Evolutionary conservation across 495 filamentous ascomycete species (phyloP).

Genomic region (Aspergillus saccharolyticus): DNA sequence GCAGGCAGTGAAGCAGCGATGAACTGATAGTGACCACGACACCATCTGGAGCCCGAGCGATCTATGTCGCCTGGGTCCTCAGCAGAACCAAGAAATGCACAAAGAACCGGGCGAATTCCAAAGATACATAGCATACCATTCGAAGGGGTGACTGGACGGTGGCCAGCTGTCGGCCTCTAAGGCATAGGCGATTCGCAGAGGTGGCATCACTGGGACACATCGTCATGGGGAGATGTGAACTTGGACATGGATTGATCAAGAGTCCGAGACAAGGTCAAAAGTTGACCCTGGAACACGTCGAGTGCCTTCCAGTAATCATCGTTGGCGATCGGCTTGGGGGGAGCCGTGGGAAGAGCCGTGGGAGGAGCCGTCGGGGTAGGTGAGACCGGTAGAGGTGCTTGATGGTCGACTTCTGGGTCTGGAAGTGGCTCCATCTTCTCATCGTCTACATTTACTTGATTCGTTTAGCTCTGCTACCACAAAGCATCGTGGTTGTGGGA

Average conservation of each 20-base stretch:
- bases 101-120: background rate
- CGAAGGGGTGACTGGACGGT: background rate
- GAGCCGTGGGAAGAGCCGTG: constrained; percentile 1
- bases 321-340: too few species aligned
- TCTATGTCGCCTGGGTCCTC: constrained; percentile 4
- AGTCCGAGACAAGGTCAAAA: constrained; percentile 10
- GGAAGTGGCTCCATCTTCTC: constrained; percentile 12
- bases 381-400: constrained; percentile 10
- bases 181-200: too few species aligned
- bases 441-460: constrained; percentile 7
- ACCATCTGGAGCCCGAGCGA: constrained; percentile 7
- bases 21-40: constrained; percentile 5
- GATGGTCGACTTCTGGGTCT: constrained; percentile 13
- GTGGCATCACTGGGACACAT: background rate
- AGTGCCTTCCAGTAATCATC: constrained; percentile 14
- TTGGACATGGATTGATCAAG: constrained; percentile 13
- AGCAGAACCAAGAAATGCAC: constrained; percentile 5
- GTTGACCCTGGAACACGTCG: constrained; percentile 13
- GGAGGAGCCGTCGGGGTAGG: constrained; percentile 4
- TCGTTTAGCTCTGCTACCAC: background rate
- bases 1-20: constrained; percentile 6
- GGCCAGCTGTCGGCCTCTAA: too few species aligned
- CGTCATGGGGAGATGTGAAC: constrained; percentile 10
- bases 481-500: background rate
- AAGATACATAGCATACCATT: background rate